Conservation (phyloP, 139 green algal species). For the Monoraphidium neglectum region DNA sequence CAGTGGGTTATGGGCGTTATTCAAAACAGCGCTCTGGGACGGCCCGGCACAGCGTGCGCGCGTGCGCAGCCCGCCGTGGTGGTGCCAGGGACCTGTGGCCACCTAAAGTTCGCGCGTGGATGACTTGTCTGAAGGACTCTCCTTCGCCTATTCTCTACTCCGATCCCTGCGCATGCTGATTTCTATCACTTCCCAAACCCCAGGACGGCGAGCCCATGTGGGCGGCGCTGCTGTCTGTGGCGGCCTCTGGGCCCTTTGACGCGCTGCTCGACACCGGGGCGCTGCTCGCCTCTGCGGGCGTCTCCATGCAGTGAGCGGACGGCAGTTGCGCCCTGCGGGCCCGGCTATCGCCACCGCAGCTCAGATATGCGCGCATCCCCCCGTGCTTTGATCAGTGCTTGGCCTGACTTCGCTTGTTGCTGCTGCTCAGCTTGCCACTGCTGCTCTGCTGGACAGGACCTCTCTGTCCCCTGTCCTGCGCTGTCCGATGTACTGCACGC, state of each 20-base stretch:
- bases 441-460: neutral
- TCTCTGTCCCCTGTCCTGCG: neutral
- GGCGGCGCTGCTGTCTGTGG: constrained; percentile 44
- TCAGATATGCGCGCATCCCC: neutral
- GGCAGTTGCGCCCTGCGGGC: neutral
- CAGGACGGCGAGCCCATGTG: constrained; percentile 33
- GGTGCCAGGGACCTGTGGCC: neutral
- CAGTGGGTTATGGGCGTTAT: neutral
- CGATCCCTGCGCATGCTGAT: neutral
- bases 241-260: constrained; percentile 28
- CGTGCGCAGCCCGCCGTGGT: neutral
- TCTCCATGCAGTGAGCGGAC: constrained; percentile 31
- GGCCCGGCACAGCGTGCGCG: neutral
- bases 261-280: constrained; percentile 64
- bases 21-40: neutral
- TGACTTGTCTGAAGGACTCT: neutral
- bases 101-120: neutral
- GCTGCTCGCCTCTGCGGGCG: constrained; percentile 54
- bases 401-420: neutral
- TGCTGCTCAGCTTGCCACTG: neutral
- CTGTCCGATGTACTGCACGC: neutral
- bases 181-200: neutral
- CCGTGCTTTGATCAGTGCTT: neutral
- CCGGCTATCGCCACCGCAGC: neutral
- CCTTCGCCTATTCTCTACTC: neutral